Evolutionary conservation across 1,284 basidiomycete genomes (phyloP).

Genomic region (Rhodotorula sp.): DNA sequence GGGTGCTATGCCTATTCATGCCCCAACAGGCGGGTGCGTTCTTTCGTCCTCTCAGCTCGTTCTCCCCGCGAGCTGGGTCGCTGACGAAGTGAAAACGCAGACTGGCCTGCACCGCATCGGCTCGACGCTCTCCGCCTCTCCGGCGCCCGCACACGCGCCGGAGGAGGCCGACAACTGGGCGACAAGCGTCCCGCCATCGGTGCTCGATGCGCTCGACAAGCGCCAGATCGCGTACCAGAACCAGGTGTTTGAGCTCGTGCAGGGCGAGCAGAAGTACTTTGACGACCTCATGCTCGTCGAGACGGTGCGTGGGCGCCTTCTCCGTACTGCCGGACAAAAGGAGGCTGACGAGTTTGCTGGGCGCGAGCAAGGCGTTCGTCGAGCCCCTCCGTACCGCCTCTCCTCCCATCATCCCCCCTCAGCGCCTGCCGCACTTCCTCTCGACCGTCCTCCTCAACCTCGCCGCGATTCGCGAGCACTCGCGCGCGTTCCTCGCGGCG

Average conservation of each 20-base stretch:
- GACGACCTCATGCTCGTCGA: constrained; percentile 85
- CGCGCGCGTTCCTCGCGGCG: constrained; percentile 75
- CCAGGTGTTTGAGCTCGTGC: constrained; percentile 87
- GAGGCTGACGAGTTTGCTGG: no score
- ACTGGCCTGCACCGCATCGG: background rate
- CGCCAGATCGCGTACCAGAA: constrained; percentile 83
- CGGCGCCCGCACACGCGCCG: no score
- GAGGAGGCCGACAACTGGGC: constrained; percentile 78
- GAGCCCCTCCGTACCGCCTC: constrained; percentile 68
- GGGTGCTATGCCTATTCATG: background rate
- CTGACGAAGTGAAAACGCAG: background rate
- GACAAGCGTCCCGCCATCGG: constrained; percentile 65
- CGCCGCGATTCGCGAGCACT: constrained; percentile 76
- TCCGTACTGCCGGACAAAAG: constrained; percentile 9
- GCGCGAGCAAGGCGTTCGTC: constrained; percentile 66
- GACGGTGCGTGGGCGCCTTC: constrained; percentile 54
- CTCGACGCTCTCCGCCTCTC: background rate
- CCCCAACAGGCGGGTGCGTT: background rate
- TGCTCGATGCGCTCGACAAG: constrained; percentile 69
- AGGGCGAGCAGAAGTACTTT: constrained; percentile 86
- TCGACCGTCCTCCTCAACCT: constrained; percentile 86
- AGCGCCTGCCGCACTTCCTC: constrained; percentile 75
- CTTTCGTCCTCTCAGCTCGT: background rate
- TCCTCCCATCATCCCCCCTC: constrained; percentile 74
- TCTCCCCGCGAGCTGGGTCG: no score